Evolutionary conservation across 106 monocot species (phyloP).

Genomic region (Allium fistulosum): DNA sequence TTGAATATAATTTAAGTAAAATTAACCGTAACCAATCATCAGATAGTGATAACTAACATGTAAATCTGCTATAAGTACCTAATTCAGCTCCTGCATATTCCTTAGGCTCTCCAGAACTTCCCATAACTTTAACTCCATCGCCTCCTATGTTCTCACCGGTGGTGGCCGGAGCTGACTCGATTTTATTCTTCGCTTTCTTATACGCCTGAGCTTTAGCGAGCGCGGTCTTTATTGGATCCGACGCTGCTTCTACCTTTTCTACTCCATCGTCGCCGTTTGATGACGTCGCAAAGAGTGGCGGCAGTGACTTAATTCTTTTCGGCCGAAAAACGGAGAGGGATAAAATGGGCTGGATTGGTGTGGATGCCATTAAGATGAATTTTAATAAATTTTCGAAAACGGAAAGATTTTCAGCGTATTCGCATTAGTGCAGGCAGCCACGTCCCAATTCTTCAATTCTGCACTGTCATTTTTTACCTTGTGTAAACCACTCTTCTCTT

Average conservation of each 20-base stretch:
- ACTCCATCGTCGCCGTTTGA: not conserved
- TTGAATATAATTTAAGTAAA: too few relatives aligned
- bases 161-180: not conserved
- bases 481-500: too few relatives aligned
- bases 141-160: not conserved
- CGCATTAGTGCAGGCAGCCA: too few relatives aligned
- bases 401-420: too few relatives aligned
- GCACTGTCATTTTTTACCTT: too few relatives aligned
- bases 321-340: conserved; percentile 1
- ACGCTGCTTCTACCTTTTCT: conserved; percentile 1
- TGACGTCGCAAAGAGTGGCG: conserved; percentile 7
- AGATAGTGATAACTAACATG: not conserved
- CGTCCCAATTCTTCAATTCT: too few relatives aligned
- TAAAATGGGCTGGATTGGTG: too few relatives aligned
- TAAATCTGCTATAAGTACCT: not conserved
- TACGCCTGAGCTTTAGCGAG: conserved; percentile 43
- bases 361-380: too few relatives aligned
- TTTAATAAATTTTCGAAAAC: too few relatives aligned
- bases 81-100: conserved; percentile 4
- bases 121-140: conserved; percentile 10
- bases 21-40: too few relatives aligned
- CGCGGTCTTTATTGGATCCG: conserved; percentile 43
- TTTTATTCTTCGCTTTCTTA: conserved; percentile 17
- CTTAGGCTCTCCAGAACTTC: conserved; percentile 33
- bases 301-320: not conserved